Conservation (phyloP, 495 filamentous ascomycete species). For the Mytilinidion resinicola region DNA sequence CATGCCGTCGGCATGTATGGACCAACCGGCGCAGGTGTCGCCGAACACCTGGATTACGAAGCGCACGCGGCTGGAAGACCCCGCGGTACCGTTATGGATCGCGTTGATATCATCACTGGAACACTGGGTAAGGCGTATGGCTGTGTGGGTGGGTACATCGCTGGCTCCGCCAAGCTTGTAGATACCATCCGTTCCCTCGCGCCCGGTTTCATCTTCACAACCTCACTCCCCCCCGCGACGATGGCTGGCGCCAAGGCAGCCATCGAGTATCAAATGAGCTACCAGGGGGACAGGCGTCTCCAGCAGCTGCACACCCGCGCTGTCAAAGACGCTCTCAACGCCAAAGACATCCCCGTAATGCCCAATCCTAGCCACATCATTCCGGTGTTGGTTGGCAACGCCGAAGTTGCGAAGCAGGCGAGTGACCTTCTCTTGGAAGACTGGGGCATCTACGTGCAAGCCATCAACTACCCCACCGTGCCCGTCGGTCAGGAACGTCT, state of each 20-base stretch:
- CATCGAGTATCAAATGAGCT: constrained; percentile 82
- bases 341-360: constrained; percentile 88
- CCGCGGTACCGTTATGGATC: constrained; percentile 84
- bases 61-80: constrained; percentile 61
- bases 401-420: constrained; percentile 85
- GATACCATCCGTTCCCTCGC: constrained; percentile 95
- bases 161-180: constrained; percentile 78
- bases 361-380: constrained; percentile 96
- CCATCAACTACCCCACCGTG: constrained; percentile 98
- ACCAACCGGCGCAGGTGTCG: constrained; percentile 90
- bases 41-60: constrained; percentile 94
- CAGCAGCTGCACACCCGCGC: constrained; percentile 94
- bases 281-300: constrained; percentile 75
- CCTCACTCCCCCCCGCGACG: constrained; percentile 86
- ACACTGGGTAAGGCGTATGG: constrained; percentile 97
- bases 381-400: constrained; percentile 87
- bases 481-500: constrained; percentile 93
- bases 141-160: constrained; percentile 96
- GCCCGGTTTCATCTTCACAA: constrained; percentile 98
- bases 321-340: constrained; percentile 72
- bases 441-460: constrained; percentile 92
- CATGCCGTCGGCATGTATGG: constrained; percentile 99
- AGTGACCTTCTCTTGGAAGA: constrained; percentile 82
- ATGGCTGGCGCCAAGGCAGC: constrained; percentile 92
- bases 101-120: constrained; percentile 94